Evolutionary conservation across 2,329 filamentous ascomycete species (phyloP), one percentile per base, ranked within the genome.

Genomic region (Hypoxylon sp.): DNA sequence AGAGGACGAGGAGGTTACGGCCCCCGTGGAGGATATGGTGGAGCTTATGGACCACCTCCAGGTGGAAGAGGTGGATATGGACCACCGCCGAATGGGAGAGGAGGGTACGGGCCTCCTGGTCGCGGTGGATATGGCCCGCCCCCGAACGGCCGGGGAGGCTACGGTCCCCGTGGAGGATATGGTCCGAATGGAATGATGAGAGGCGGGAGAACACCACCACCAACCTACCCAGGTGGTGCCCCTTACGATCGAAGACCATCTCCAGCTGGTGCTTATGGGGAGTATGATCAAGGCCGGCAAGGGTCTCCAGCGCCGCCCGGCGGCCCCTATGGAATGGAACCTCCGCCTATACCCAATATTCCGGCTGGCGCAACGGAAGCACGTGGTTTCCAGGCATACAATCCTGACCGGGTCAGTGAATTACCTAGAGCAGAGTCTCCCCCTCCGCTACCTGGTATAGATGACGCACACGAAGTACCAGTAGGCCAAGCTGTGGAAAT

Each of bases 401-500:
- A 80, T 60, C 78, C 81, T 1, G 79, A 82, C n/a, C 76, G 78
- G 17, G 76, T 68, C 10, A 77, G 80, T 36, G 81, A 82, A 52
- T 78, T 90, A 21, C 86, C 89, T 1, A 83, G 88, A 68, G 89
- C 88, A 9, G 89, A 90, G 72, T 90, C 88, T 1, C 88, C 89
- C 7, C 89, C 90, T 14, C 90, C 90, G 5, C 77, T 90, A 19
- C 83, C 86, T 2, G 83, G 81, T 41, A 76, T 80, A 49, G 79
- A 82, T 45, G 75, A 81, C 63, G 72, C 78, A 14, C 61, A 50
- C 41, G 59, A 72, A 50, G 69, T 74, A n/a, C 72, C 78, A 34
- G 78, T 89, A 11, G 89, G 89, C 9, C 90, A 91, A 75, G 89
- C 91, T 2, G 87, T 94, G 58, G 93, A 96, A 78, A 94, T 97